Percentiles rank a stretch among this genome's conserved stretches.
Conservation (phyloP, 78 protist species). For the Polysphondylium violaceum region DNA sequence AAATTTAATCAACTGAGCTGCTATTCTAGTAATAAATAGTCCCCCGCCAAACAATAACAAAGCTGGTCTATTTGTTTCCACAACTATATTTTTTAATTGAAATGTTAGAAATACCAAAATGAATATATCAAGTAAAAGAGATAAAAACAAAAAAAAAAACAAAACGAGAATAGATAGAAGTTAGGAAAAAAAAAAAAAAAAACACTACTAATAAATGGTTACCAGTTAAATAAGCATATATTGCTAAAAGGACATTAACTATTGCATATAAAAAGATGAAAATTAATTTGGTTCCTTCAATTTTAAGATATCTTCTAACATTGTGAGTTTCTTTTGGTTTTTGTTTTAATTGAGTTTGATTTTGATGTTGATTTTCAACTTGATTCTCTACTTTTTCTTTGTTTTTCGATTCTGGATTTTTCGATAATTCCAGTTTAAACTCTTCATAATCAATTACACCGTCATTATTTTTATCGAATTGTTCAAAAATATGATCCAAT, state of each 20-base stretch:
- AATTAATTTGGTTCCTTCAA: conserved; percentile 49
- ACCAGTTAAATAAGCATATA: background rate
- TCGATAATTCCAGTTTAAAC: conserved; percentile 28
- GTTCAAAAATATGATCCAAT: conserved; percentile 55
- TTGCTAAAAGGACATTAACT: conserved; percentile 1
- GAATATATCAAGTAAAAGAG: too few relatives aligned
- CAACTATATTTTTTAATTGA: background rate
- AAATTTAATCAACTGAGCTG: conserved; percentile 18
- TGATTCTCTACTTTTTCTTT: background rate
- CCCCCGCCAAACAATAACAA: conserved; percentile 29
- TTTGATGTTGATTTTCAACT: background rate
- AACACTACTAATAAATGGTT: too few relatives aligned
- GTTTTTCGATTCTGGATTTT: background rate
- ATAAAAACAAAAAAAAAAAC: too few relatives aligned
- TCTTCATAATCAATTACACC: conserved; percentile 49
- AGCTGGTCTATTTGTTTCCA: background rate
- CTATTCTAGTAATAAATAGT: conserved; percentile 39
- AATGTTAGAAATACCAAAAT: too few relatives aligned
- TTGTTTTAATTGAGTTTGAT: background rate
- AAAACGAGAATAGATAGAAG: too few relatives aligned
- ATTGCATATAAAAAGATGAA: background rate
- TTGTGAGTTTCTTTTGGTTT: background rate
- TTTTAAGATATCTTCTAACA: conserved; percentile 40
- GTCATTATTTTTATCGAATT: conserved; percentile 57
- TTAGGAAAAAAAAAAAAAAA: too few relatives aligned